phyloP scores from a whole-genome alignment of 2,329 filamentous ascomycete genomes.

The Botrytis galanthina region DNA sequence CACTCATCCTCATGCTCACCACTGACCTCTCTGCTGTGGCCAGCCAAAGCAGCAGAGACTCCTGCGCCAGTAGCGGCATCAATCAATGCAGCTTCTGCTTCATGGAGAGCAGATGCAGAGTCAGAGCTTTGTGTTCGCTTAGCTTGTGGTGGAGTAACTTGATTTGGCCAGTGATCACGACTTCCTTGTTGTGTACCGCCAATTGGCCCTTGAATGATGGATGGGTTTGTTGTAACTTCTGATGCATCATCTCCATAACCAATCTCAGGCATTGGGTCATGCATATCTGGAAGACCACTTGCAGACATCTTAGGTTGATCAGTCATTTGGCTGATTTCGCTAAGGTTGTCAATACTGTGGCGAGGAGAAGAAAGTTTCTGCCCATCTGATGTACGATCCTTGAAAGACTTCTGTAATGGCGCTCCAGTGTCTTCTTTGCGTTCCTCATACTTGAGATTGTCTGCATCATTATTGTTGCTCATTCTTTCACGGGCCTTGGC shows the following conservation, averaged over 20 bases:
- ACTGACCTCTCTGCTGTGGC: constrained; percentile 53
- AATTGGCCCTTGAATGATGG: constrained; percentile 72
- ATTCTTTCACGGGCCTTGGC: constrained; percentile 32
- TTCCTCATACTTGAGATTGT: constrained; percentile 34
- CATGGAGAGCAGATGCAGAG: constrained; percentile 34
- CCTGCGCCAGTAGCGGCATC: constrained; percentile 55
- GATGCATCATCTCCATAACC: constrained; percentile 59
- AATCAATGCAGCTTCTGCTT: constrained; percentile 39
- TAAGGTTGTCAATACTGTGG: constrained; percentile 57
- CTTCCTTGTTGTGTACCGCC: constrained; percentile 41
- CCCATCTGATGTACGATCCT: constrained; percentile 59
- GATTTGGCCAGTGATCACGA: constrained; percentile 53
- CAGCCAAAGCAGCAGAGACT: constrained; percentile 51
- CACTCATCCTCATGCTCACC: constrained; percentile 64
- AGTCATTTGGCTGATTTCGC: constrained; percentile 40
- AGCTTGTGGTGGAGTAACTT: constrained; percentile 49
- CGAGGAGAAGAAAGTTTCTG: constrained; percentile 53
- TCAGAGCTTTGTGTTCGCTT: constrained; percentile 24
- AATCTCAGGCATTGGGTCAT: constrained; percentile 74
- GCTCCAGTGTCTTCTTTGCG: constrained; percentile 45
- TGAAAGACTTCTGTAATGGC: constrained; percentile 62
- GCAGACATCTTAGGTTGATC: constrained; percentile 59
- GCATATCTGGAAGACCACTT: constrained; percentile 65
- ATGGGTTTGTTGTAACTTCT: constrained; percentile 82
- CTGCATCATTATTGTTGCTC: constrained; percentile 25